Evolutionary conservation across 139 green algal genomes (phyloP).

Genomic region (Coccomyxa sp.): DNA sequence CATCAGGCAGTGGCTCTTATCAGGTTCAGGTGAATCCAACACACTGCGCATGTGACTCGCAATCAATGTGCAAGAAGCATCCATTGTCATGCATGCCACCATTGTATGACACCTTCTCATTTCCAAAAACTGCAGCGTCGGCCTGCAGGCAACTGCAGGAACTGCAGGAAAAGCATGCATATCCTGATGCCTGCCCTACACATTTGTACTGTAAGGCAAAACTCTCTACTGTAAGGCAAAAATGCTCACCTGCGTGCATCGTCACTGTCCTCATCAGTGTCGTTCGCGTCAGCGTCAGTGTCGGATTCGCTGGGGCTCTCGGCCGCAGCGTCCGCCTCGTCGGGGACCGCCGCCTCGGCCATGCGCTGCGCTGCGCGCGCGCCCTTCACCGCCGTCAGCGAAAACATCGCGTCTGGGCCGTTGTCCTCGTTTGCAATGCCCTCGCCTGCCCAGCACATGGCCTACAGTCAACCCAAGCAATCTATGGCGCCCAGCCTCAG

Average conservation of each 20-base stretch:
- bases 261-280: constrained; percentile 21
- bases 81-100: too few relatives aligned
- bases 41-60: too few relatives aligned
- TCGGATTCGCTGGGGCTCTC: constrained; percentile 10
- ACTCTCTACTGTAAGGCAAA: background rate
- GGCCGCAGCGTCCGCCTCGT: constrained; percentile 9
- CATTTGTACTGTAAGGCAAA: too few relatives aligned
- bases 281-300: constrained; percentile 1
- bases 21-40: background rate
- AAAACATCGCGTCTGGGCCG: constrained; percentile 41
- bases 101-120: too few relatives aligned
- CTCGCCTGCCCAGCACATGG: constrained; percentile 19
- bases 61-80: too few relatives aligned
- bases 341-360: constrained; percentile 11
- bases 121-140: too few relatives aligned
- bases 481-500: too few relatives aligned
- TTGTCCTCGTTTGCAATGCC: constrained; percentile 40
- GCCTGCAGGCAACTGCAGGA: too few relatives aligned
- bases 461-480: too few relatives aligned
- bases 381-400: constrained; percentile 17
- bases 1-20: background rate
- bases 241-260: constrained; percentile 38
- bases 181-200: too few relatives aligned
- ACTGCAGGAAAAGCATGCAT: too few relatives aligned
- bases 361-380: constrained; percentile 2